Base-by-base conservation (phyloP, 2,329 filamentous ascomycete species). In the Chaetomium globosum region DNA sequence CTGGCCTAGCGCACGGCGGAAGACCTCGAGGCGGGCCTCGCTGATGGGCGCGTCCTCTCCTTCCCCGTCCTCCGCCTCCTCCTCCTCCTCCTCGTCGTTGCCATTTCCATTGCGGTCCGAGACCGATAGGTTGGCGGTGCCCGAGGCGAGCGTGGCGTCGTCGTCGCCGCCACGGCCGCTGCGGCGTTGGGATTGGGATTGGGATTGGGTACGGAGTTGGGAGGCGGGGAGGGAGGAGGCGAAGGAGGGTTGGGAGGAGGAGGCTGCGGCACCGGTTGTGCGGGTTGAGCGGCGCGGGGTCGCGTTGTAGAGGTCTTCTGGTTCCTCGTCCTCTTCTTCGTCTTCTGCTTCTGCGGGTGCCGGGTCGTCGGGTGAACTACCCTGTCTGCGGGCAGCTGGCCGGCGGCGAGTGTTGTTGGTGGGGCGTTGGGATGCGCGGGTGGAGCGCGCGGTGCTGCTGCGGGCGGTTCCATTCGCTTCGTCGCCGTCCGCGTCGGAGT, bases 191-290 rank as follows among this genome's bases (percentile, higher is more conserved):
- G 39, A 43, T 43, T 19, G 39, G 39, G 39, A 43, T 43, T 19
- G 33, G 33, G 33, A 65, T 64, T 82, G 79, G 19, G 79, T 78
- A 51, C 80, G 77, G 51, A 87, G 83, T 71, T 93, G 91, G 9
- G 91, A 96, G 12, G 87, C 87, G 2, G 91, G 91, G 61, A 89
- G 82, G 1, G 92, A 96, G 0, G 92, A 96, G 13, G 91, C 92
- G 73, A 92, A 88, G 19, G 90, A 93, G 74, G 87, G 79, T 73
- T 88, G 86, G 4, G 83, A 84, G 70, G 81, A 81, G 72, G 80
- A 21, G 76, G 78, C 28, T 73, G 74, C 43, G 19, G 77, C 72
- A 55, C 72, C 71, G 26, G 74, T 77, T 3, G 71, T 70, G 19
- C 73, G 80, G 6, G 63, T 63, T 39, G 65, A 55, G 36, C 73